These are phyloP conservation scores for Uncinocarpus reesii DNA, from an alignment of 2,329 filamentous ascomycete genomes.

Conservation along the genomic window DNA sequence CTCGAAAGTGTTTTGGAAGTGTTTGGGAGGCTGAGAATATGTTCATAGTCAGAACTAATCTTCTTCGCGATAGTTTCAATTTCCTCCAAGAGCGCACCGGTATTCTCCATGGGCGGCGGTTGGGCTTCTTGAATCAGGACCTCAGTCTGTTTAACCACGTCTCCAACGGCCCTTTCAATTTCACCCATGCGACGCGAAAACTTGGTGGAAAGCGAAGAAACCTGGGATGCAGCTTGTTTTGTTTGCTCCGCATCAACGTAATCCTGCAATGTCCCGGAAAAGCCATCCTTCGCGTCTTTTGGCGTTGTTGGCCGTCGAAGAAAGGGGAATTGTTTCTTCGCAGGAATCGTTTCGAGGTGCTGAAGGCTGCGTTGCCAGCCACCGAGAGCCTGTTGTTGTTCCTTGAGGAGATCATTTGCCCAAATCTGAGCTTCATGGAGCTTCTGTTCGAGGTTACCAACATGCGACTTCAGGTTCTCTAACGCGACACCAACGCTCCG, in stretches of 20 bases:
- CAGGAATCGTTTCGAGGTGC: conserved; percentile 34
- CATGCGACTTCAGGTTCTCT: conserved; percentile 53
- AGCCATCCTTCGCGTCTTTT: conserved; percentile 35
- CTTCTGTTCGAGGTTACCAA: conserved; percentile 36
- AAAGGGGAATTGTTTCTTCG: conserved; percentile 36
- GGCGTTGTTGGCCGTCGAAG: conserved; percentile 33
- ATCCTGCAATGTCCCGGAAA: conserved; percentile 56
- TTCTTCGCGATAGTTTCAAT: conserved; percentile 79
- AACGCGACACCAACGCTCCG: conserved; percentile 73
- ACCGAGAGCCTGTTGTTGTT: conserved; percentile 36
- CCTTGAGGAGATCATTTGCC: conserved; percentile 37
- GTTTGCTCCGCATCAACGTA: conserved; percentile 66
- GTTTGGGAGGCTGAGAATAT: conserved; percentile 58
- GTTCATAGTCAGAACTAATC: conserved; percentile 74
- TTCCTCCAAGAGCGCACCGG: conserved; percentile 63
- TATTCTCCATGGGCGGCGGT: conserved; percentile 52
- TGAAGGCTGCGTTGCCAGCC: conserved; percentile 34
- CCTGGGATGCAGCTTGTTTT: conserved; percentile 59
- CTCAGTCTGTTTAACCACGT: conserved; percentile 49
- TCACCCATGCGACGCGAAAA: conserved; percentile 52
- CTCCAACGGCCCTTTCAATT: conserved; percentile 50
- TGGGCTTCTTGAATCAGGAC: conserved; percentile 31
- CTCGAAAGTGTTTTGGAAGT: conserved; percentile 54
- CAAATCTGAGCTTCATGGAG: conserved; percentile 39
- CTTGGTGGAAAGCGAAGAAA: conserved; percentile 47